Evolutionary conservation across 345 rosid species (phyloP), one percentile per base, ranked within the genome.

Genomic region (Moringa oleifera): DNA sequence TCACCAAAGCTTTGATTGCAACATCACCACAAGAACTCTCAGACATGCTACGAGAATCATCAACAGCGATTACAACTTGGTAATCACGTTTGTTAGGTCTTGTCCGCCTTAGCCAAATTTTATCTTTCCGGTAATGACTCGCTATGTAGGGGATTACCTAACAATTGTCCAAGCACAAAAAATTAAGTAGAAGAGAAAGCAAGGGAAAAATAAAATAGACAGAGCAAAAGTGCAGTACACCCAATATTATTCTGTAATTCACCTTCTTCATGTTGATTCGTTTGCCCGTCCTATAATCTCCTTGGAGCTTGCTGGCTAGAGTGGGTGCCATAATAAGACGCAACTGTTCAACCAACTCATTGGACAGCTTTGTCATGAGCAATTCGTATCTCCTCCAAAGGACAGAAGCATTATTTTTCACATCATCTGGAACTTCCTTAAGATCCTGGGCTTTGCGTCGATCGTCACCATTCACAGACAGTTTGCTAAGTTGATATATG

Each of bases 261-360:
- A 87, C 95, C 91, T 84, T 94, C 75, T 88, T 90, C 97, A 94
- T 94, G 83, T 94, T 94, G 68, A 94, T 88, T 66, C 99, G 72
- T 75, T 94, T 90, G 51, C 99, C 99, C 41, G 96, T 90, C 80
- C 83, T 88, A 62, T 90, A 94, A 66, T 94, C 99, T 19, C 99
- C 99, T 74, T 82, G 92, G 54, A 94, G 97, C 70, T 90, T 94
- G 79, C 96, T 90, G 16, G 96, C 97, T 47, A 86, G 69, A 17
- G 93, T 90, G 47, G 97, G 96, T 77, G 86, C 97, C 90, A 94
- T 60, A 66, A 94, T 85, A 57, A 94, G 96, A 20, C 97, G 95
- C 70, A 94, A 71, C 56, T 87, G 99, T 74, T 94, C 99, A 66
- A 97, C 91, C 75, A 94, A 73, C 77, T 90, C 96, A 71, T 90